These are phyloP conservation scores for Alloteropsis semialata DNA, from an alignment of 176 grass and related monocot species.

Conservation along the genomic window DNA sequence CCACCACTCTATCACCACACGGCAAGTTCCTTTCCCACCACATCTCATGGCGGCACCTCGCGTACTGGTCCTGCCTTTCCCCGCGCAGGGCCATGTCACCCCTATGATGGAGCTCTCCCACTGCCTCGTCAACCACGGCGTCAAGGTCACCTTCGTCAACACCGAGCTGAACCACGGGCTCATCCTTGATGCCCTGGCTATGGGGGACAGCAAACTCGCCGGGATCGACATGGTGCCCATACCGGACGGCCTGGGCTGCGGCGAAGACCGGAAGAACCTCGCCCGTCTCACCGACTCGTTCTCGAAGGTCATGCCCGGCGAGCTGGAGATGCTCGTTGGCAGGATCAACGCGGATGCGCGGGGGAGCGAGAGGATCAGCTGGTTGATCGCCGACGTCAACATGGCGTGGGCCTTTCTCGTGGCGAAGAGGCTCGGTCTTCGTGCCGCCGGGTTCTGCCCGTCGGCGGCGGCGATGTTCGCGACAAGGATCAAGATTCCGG, in stretches of 20 bases:
- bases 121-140: slow-evolving; percentile 52
- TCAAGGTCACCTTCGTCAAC: slow-evolving; percentile 81
- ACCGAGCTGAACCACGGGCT: slow-evolving; percentile 49
- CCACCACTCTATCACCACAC: background rate
- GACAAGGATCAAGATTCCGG: slow-evolving; percentile 34
- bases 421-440: slow-evolving; percentile 39
- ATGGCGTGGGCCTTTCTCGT: slow-evolving; percentile 57
- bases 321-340: slow-evolving; percentile 46
- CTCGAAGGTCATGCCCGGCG: slow-evolving; percentile 33
- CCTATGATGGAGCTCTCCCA: slow-evolving; percentile 70
- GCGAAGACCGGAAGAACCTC: slow-evolving; percentile 49
- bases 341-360: background rate
- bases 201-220: background rate
- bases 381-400: slow-evolving; percentile 54
- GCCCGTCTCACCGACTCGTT: slow-evolving; percentile 37
- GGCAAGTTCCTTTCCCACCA: background rate
- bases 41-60: background rate
- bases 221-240: slow-evolving; percentile 56
- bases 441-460: slow-evolving; percentile 41
- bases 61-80: slow-evolving; percentile 7
- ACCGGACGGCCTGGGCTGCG: slow-evolving; percentile 53
- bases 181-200: slow-evolving; percentile 8
- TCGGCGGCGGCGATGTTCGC: slow-evolving; percentile 26
- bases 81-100: slow-evolving; percentile 47
- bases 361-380: slow-evolving; percentile 12